Evolutionary conservation across 1,284 basidiomycete genomes (phyloP).

Genomic region (Fomitopsis schrenkii): DNA sequence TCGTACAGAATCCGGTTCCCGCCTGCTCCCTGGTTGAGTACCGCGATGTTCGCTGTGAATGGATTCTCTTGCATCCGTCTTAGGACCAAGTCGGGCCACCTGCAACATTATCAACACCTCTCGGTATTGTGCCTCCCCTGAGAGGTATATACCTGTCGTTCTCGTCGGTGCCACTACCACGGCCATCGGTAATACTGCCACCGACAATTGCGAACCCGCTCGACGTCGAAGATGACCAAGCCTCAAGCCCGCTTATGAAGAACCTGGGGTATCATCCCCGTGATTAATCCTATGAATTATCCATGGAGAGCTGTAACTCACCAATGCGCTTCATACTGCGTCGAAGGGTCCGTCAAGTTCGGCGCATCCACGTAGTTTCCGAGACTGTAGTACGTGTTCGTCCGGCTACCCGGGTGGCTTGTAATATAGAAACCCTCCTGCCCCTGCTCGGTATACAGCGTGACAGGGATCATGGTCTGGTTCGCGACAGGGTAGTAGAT

Average conservation of each 20-base stretch:
- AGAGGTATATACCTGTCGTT: constrained; percentile 22
- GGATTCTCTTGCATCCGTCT: constrained; percentile 35
- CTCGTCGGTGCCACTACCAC: constrained; percentile 32
- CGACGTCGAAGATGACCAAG: constrained; percentile 28
- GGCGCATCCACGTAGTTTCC: constrained; percentile 35
- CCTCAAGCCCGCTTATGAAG: constrained; percentile 42
- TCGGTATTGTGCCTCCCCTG: too few species aligned
- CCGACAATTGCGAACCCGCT: constrained; percentile 41
- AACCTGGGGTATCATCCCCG: constrained; percentile 24
- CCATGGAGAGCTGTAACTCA: constrained; percentile 11
- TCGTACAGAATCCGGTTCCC: constrained; percentile 48
- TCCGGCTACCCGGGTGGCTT: constrained; percentile 45
- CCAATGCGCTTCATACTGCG: constrained; percentile 37
- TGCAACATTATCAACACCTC: background rate
- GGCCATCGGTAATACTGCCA: constrained; percentile 43
- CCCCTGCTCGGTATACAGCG: constrained; percentile 36
- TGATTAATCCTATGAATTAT: too few species aligned
- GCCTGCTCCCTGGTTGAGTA: constrained; percentile 47
- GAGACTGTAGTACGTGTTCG: constrained; percentile 38
- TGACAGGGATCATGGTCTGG: constrained; percentile 35
- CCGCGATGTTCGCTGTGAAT: constrained; percentile 32
- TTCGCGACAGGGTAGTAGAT: constrained; percentile 34
- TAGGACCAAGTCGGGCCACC: constrained; percentile 45
- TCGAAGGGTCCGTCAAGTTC: constrained; percentile 29
- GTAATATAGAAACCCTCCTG: constrained; percentile 39